Evolutionary conservation across 306 rosid genomes (phyloP).

Genomic region (Fragaria vesca): DNA sequence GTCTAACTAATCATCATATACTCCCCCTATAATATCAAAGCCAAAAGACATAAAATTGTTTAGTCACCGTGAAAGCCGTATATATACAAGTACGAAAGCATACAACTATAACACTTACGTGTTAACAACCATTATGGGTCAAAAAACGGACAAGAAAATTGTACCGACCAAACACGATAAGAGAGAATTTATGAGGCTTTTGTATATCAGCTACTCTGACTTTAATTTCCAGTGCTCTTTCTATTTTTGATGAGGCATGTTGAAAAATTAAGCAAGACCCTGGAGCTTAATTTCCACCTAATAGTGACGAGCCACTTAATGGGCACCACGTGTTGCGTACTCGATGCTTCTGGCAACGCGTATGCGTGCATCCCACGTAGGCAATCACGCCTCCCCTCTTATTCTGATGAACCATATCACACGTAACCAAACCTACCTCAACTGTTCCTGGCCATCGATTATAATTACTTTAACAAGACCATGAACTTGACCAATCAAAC

Average conservation of each 20-base stretch:
- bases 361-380: constrained; percentile 8
- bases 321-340: constrained; percentile 8
- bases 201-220: neutral
- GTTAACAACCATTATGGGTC: neutral
- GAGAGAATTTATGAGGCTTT: neutral
- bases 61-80: neutral
- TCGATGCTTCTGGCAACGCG: constrained; percentile 7
- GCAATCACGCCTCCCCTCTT: neutral
- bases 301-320: neutral
- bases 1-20: neutral
- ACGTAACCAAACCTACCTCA: neutral
- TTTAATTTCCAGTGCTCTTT: neutral
- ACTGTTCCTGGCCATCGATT: neutral
- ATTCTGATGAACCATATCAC: neutral
- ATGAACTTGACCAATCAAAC: neutral
- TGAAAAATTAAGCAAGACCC: neutral
- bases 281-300: neutral
- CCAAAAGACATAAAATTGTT: neutral
- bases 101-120: neutral
- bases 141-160: neutral
- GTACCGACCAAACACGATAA: neutral
- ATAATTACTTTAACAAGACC: neutral
- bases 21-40: too few relatives aligned
- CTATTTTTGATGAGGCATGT: neutral
- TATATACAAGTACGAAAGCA: too few relatives aligned